These are phyloP conservation scores for Ophiocordyceps camponoti-leonardi DNA, from an alignment of 2,329 filamentous ascomycete genomes.

Conservation along the genomic window DNA sequence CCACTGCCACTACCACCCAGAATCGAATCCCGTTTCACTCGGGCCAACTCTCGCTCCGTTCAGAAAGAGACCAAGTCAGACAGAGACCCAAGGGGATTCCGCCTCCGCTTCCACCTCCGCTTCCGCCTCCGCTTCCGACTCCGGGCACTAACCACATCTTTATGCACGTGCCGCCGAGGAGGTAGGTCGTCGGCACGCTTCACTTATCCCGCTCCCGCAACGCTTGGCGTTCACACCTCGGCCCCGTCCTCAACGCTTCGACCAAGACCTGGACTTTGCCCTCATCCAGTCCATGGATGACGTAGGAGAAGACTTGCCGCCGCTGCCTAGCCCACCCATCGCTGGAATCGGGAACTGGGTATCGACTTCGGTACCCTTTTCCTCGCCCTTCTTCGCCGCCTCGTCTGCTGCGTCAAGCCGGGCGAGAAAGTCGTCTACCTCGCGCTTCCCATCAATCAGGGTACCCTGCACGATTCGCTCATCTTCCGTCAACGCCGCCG, in stretches of 20 bases:
- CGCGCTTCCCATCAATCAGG: constrained; percentile 36
- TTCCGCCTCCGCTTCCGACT: background rate
- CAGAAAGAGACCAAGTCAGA: no score
- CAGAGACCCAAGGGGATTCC: no score
- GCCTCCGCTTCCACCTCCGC: background rate
- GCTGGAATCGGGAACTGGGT: no score
- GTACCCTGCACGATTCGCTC: constrained; percentile 31
- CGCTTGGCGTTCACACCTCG: no score
- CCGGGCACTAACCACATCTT: no score
- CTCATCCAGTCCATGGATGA: background rate
- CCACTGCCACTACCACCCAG: no score
- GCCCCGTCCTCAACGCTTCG: background rate
- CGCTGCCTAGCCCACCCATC: no score
- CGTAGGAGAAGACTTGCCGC: background rate
- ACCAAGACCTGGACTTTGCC: background rate
- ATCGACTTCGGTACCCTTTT: background rate
- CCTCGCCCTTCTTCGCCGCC: constrained; percentile 12
- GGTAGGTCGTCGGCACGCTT: no score
- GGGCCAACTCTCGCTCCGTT: background rate
- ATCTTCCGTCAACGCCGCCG: constrained; percentile 35
- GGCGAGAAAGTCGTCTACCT: constrained; percentile 11
- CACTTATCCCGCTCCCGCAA: no score
- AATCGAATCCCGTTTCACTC: no score
- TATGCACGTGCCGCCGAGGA: background rate
- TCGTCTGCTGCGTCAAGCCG: constrained; percentile 10